These are phyloP conservation scores for Nicotiana noctiflora DNA, from an alignment of 257 asterid species.

Conservation along the genomic window DNA sequence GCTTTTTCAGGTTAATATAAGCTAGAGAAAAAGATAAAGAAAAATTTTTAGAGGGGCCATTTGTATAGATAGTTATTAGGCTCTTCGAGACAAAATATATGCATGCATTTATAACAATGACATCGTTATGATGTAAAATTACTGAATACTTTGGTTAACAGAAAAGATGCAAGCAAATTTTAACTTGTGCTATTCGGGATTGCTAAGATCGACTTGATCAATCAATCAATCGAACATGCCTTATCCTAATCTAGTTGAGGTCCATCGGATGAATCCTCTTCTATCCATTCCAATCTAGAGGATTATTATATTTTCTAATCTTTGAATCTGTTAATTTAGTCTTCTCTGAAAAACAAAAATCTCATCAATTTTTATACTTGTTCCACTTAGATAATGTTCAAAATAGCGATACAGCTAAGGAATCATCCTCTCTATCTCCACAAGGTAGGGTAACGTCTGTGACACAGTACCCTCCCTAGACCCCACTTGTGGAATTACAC, in stretches of 20 bases:
- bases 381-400: neutral
- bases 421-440: too few relatives aligned
- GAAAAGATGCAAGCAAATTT: too few relatives aligned
- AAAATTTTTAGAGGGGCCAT: neutral
- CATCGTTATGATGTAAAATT: too few relatives aligned
- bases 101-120: neutral
- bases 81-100: neutral
- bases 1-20: neutral
- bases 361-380: neutral
- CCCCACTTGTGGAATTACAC: too few relatives aligned
- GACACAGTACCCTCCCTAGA: too few relatives aligned
- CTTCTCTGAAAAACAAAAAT: neutral
- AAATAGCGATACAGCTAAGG: neutral
- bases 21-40: neutral
- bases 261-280: neutral
- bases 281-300: neutral
- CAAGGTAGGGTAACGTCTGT: too few relatives aligned
- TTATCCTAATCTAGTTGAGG: neutral
- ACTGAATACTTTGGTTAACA: too few relatives aligned
- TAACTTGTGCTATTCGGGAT: too few relatives aligned
- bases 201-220: too few relatives aligned
- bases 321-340: neutral
- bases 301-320: neutral
- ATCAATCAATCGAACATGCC: neutral
- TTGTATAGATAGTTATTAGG: neutral